Evolutionary conservation across 495 filamentous ascomycete species (phyloP).

Genomic region (Entonaema liquescens): DNA sequence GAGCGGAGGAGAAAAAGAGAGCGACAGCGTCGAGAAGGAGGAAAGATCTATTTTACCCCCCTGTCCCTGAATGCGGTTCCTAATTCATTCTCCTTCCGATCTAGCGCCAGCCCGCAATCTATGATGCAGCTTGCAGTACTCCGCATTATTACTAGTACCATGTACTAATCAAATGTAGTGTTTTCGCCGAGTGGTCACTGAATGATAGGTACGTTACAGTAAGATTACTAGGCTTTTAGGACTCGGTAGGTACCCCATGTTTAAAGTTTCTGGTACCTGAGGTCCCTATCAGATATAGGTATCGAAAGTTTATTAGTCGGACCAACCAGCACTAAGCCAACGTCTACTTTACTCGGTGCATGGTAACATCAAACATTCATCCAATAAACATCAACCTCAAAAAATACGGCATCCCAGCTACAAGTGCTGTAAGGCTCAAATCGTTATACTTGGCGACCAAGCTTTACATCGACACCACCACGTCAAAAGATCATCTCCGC

Average conservation of each 20-base stretch:
- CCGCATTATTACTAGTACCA: conserved; percentile 27
- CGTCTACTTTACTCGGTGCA: not conserved
- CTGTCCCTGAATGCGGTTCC: conserved; percentile 35
- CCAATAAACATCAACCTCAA: conserved; percentile 14
- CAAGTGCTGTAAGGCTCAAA: conserved; percentile 6
- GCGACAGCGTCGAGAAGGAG: conserved; percentile 21
- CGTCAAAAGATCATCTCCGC: not conserved
- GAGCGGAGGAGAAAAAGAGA: conserved; percentile 15
- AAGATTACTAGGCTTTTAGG: conserved; percentile 36
- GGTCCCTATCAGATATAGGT: not conserved
- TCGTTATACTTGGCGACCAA: conserved; percentile 12
- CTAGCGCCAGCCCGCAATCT: conserved; percentile 31
- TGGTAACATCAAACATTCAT: not conserved
- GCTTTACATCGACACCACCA: conserved; percentile 22
- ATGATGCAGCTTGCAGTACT: conserved; percentile 23
- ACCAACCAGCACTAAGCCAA: not conserved
- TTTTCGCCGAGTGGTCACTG: conserved; percentile 3
- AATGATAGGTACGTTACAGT: conserved; percentile 12
- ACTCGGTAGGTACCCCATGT: not conserved
- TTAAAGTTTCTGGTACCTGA: conserved; percentile 5
- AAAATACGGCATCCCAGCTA: conserved; percentile 9
- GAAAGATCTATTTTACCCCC: conserved; percentile 17
- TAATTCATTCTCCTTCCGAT: conserved; percentile 36
- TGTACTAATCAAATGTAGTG: not conserved
- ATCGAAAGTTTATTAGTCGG: not conserved